Evolutionary conservation across 2,329 filamentous ascomycete species (phyloP).

Genomic region (Thielaviopsis populi): DNA sequence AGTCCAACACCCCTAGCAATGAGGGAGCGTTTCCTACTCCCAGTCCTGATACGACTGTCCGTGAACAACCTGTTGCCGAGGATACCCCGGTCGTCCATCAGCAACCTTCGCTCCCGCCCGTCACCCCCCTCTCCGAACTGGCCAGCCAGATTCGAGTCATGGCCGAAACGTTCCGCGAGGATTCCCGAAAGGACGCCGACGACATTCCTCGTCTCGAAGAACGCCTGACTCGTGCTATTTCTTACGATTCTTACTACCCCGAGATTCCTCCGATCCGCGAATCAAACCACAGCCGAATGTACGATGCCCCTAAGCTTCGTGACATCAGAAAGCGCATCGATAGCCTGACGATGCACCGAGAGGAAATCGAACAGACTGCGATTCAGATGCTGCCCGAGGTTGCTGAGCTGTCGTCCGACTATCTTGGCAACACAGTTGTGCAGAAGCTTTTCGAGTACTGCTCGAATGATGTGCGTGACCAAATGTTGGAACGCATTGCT

Average conservation of each 20-base stretch:
- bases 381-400: conserved; percentile 93
- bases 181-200: conserved; percentile 64
- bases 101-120: conserved; percentile 32
- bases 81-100: neutral
- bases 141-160: conserved; percentile 73
- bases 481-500: conserved; percentile 76
- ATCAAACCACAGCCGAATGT: conserved; percentile 72
- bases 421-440: conserved; percentile 96
- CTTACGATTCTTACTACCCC: conserved; percentile 54
- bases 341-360: conserved; percentile 71
- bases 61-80: conserved; percentile 23
- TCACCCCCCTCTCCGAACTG: conserved; percentile 62
- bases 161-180: conserved; percentile 58
- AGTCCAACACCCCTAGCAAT: conserved; percentile 74
- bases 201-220: conserved; percentile 42
- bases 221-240: conserved; percentile 62
- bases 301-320: conserved; percentile 85
- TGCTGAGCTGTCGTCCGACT: conserved; percentile 86
- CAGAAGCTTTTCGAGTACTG: conserved; percentile 98
- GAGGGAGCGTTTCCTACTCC: conserved; percentile 81
- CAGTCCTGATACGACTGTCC: conserved; percentile 71
- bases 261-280: conserved; percentile 86
- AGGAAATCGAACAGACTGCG: conserved; percentile 86
- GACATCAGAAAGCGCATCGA: conserved; percentile 97
- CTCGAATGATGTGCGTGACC: conserved; percentile 75